A percentile compares a stretch with the other conserved stretches of the same genome.
These are phyloP conservation scores for Trichoderma asperelloides DNA, from an alignment of 495 filamentous ascomycete genomes.

Conservation along the genomic window DNA sequence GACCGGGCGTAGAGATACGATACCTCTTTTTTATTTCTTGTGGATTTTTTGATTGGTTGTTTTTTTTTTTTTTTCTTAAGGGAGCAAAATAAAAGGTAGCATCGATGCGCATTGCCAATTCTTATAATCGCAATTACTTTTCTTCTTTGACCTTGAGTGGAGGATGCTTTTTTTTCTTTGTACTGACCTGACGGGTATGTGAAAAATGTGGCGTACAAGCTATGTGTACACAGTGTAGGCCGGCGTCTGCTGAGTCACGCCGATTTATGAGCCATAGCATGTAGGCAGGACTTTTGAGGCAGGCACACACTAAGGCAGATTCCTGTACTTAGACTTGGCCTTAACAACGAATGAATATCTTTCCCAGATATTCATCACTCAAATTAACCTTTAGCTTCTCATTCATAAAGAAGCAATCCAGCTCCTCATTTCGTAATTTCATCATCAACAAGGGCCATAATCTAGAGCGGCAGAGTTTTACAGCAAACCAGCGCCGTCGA, in stretches of 20 bases:
- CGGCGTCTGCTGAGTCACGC: slow-evolving; percentile 4
- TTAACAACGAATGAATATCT: background rate
- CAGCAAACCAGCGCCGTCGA: background rate
- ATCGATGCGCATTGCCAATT: background rate
- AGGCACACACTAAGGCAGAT: background rate
- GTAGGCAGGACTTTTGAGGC: background rate
- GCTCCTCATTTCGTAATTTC: background rate
- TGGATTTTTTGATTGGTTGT: background rate
- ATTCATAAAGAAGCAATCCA: background rate
- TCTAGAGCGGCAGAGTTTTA: background rate
- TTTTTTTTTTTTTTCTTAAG: background rate
- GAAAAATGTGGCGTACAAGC: background rate
- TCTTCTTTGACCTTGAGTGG: background rate
- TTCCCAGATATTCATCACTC: background rate
- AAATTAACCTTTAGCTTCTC: too few species aligned
- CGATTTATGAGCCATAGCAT: background rate
- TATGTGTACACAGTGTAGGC: too few species aligned
- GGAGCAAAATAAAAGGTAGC: background rate
- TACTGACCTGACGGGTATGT: background rate
- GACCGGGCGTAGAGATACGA: background rate
- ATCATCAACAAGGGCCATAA: background rate
- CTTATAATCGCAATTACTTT: background rate
- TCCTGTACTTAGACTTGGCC: too few species aligned
- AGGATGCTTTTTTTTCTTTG: background rate
- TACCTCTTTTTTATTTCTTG: background rate